Evolutionary conservation across 75 land plant genomes (phyloP), one percentile per base, ranked within the genome.

Genomic region (Isoetes taiwanensis): DNA sequence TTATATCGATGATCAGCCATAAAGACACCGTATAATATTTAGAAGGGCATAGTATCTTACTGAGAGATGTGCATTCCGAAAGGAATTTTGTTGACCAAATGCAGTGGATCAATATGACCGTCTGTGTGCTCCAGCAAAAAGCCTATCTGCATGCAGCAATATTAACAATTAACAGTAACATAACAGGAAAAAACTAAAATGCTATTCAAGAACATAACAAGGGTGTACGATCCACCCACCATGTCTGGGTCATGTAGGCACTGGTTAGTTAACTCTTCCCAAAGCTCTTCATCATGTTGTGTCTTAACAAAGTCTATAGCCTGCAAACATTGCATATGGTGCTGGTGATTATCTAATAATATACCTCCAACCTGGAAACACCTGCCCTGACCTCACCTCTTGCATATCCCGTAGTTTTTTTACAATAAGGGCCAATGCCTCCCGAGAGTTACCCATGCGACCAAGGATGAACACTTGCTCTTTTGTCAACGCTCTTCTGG

Each of bases 31-130:
- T n/a, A n/a, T n/a, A n/a, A n/a, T n/a, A n/a, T n/a, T n/a, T n/a
- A n/a, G n/a, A n/a, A n/a, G n/a, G n/a, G n/a, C n/a, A n/a, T n/a
- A n/a, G n/a, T n/a, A n/a, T n/a, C 75, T 53, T 21, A 86, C 99
- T 86, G 58, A 56, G 99, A 96, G 38, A 94, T 88, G 34, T 73
- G 71, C 67, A 84, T 59, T 24, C 94, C 96, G 61, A n/a, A n/a
- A 29, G 99, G 99, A 32, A 94, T 76, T 72, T 63, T 81, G 31
- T 72, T 81, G 21, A 94, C 89, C 17, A 94, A 76, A 61, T 88
- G 81, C 9, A 94, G 76, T n/a, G 99, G 99, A 72, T 94, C 96
- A 30, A 94, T 80, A 63, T 94, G 79, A 12, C 99, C 99, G 43
- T 88, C 99, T 12, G 99, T 94, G 67, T 90, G 83, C 67, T 94